These are phyloP conservation scores for Xylariales sp. DNA, from an alignment of 2,329 filamentous ascomycete species.

Conservation along the genomic window DNA sequence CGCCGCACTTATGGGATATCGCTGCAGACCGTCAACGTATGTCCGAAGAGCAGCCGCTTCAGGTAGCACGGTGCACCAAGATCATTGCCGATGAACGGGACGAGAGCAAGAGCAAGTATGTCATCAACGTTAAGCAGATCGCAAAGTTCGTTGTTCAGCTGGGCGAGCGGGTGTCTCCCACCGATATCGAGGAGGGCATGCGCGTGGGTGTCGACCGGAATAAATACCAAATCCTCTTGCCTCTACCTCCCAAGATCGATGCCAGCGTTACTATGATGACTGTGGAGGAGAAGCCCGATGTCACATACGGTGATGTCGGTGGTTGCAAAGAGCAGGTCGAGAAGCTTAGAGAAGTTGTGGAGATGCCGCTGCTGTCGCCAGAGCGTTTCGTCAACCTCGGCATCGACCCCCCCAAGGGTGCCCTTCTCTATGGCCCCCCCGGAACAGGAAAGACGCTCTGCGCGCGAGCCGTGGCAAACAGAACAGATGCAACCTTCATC, in stretches of 20 bases:
- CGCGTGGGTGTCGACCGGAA: constrained; percentile 96
- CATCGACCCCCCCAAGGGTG: constrained; percentile 97
- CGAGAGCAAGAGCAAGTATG: constrained; percentile 97
- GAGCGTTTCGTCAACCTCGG: constrained; percentile 98
- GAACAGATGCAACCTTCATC: constrained; percentile 98
- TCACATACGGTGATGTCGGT: constrained; percentile 97
- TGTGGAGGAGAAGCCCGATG: constrained; percentile 98
- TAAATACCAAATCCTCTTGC: constrained; percentile 98
- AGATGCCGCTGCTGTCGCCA: constrained; percentile 94
- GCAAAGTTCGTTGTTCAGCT: constrained; percentile 99
- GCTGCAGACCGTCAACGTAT: constrained; percentile 97
- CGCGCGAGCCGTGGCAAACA: constrained; percentile 92
- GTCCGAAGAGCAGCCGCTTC: constrained; percentile 95
- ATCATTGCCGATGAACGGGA: constrained; percentile 98
- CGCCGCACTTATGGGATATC: constrained; percentile 98
- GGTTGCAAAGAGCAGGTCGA: constrained; percentile 99
- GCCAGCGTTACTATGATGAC: constrained; percentile 99
- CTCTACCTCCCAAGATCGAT: constrained; percentile 96
- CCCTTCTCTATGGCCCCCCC: constrained; percentile 90
- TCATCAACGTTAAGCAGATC: constrained; percentile 99
- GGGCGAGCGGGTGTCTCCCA: constrained; percentile 92
- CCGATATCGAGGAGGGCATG: constrained; percentile 99
- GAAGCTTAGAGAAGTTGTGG: constrained; percentile 96
- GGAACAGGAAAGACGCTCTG: constrained; percentile 99
- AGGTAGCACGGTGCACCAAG: constrained; percentile 97